These are phyloP conservation scores for Aegilops longissima DNA, from an alignment of 176 grass and related monocot species.

Conservation along the genomic window DNA sequence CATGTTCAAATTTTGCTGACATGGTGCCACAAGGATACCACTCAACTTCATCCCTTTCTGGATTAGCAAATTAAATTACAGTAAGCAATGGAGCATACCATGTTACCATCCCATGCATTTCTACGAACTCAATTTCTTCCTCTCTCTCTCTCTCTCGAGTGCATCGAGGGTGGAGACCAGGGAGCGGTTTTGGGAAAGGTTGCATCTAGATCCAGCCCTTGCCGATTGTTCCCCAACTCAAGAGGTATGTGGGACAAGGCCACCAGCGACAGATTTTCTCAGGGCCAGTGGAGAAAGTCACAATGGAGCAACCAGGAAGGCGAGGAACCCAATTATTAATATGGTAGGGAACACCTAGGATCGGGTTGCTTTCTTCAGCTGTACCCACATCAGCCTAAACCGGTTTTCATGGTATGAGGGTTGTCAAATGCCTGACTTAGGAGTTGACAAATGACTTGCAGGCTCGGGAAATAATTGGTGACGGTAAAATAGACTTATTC, in stretches of 20 bases:
- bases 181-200: neutral
- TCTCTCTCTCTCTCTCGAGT: too few species aligned
- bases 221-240: neutral
- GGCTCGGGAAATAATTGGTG: neutral
- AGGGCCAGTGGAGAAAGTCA: too few species aligned
- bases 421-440: neutral
- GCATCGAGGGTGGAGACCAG: neutral
- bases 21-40: neutral
- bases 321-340: too few species aligned
- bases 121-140: neutral
- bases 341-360: neutral
- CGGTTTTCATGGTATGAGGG: neutral
- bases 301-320: too few species aligned
- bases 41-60: neutral
- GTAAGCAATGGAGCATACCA: neutral
- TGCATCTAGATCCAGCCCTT: neutral
- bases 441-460: neutral
- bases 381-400: neutral
- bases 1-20: too few species aligned
- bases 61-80: neutral
- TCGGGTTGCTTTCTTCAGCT: neutral
- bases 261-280: too few species aligned
- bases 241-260: neutral
- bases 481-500: neutral
- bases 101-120: too few species aligned